phyloP scores from a whole-genome alignment of 2,329 filamentous ascomycete species.

The Beauveria sp. region DNA sequence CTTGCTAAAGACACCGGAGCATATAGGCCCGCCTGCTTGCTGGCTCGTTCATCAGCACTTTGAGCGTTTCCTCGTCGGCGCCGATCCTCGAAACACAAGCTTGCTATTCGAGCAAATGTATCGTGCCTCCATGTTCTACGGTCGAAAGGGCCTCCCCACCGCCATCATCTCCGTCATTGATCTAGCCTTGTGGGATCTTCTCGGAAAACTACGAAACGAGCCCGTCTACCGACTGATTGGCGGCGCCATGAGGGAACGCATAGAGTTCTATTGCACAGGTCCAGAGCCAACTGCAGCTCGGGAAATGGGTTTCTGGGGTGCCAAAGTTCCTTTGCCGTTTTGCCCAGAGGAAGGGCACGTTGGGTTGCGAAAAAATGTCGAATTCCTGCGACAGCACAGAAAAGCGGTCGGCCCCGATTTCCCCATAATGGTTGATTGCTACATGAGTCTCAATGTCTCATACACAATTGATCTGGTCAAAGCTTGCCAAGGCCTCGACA shows the following conservation, averaged over 20 bases:
- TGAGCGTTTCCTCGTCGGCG: constrained; percentile 80
- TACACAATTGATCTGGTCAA: constrained; percentile 91
- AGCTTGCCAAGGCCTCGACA: constrained; percentile 72
- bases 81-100: constrained; percentile 86
- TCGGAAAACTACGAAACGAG: constrained; percentile 86
- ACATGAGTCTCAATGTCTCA: constrained; percentile 88
- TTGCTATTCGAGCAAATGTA: constrained; percentile 96
- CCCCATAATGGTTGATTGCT: constrained; percentile 92
- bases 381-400: constrained; percentile 78
- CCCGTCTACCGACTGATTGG: constrained; percentile 93
- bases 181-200: constrained; percentile 83
- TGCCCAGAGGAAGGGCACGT: constrained; percentile 79
- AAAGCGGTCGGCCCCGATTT: constrained; percentile 83
- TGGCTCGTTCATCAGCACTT: constrained; percentile 94
- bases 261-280: constrained; percentile 93
- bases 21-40: constrained; percentile 71
- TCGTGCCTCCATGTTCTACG: constrained; percentile 91
- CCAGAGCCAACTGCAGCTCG: constrained; percentile 75
- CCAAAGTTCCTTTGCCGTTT: constrained; percentile 83
- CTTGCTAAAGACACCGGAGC: neutral
- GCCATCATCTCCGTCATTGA: constrained; percentile 94
- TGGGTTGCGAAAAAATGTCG: constrained; percentile 81
- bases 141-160: constrained; percentile 81
- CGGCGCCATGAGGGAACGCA: constrained; percentile 72
- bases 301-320: constrained; percentile 81